These are phyloP conservation scores for Leishmania mexicana DNA, from an alignment of 208 protist species.

Conservation along the genomic window DNA sequence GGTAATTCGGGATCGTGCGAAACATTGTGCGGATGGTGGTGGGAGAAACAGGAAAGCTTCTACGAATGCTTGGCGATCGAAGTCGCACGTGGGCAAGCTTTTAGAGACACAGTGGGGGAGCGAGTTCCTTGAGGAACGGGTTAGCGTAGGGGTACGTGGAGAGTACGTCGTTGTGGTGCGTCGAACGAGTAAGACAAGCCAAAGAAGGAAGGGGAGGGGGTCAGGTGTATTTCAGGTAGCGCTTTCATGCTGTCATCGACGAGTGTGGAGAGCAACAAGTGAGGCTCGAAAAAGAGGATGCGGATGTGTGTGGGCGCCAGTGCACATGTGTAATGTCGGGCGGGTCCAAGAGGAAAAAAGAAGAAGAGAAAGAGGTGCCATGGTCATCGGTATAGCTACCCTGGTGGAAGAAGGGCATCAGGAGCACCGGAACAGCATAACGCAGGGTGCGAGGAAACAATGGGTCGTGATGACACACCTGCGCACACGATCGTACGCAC, in stretches of 20 bases:
- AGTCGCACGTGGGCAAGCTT: neutral
- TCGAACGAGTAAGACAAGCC: neutral
- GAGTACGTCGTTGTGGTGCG: neutral
- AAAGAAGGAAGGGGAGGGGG: neutral
- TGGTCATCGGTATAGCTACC: neutral
- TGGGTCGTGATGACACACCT: neutral
- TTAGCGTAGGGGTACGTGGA: neutral
- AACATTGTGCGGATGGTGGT: constrained; percentile 30
- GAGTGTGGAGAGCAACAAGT: neutral
- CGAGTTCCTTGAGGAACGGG: neutral
- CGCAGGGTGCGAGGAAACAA: neutral
- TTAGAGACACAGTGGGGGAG: neutral
- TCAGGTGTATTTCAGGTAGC: neutral
- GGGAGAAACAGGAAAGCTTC: neutral
- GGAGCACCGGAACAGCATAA: neutral
- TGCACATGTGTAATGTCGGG: neutral
- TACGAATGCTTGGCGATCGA: neutral
- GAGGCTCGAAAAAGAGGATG: neutral
- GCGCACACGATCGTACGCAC: neutral
- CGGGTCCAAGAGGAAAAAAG: neutral
- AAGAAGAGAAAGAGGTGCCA: neutral
- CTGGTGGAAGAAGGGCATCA: neutral
- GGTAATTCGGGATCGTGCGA: constrained; percentile 49
- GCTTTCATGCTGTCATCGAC: neutral
- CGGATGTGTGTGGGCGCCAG: neutral